Conservation (phyloP, 2,329 filamentous ascomycete species). For the Pyrenophora seminiperda region DNA sequence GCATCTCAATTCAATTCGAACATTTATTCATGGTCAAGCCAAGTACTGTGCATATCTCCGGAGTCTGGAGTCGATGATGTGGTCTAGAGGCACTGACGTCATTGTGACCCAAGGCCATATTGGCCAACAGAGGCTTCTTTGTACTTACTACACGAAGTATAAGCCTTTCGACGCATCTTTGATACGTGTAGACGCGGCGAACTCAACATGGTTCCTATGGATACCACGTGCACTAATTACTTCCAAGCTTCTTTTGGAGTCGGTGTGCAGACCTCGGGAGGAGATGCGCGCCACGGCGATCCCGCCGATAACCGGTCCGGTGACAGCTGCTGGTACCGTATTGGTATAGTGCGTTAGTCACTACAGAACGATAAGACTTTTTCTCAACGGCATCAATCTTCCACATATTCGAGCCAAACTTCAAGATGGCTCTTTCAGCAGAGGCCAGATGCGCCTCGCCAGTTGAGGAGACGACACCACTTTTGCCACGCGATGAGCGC, state of each 20-base stretch:
- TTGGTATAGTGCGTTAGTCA: constrained; percentile 3
- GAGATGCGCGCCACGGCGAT: background rate
- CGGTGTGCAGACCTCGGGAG: constrained; percentile 2
- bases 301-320: constrained; percentile 15
- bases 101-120: too few relatives aligned
- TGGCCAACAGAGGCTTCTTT: too few relatives aligned
- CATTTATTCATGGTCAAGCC: background rate
- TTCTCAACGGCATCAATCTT: constrained; percentile 2
- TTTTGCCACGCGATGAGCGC: constrained; percentile 18
- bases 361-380: background rate
- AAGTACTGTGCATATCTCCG: too few relatives aligned
- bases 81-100: too few relatives aligned
- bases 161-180: too few relatives aligned
- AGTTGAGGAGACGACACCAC: constrained; percentile 23
- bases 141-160: too few relatives aligned
- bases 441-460: background rate
- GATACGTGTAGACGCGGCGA: too few relatives aligned
- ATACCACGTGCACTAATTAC: background rate
- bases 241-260: background rate
- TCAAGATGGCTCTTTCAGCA: constrained; percentile 13
- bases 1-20: constrained; percentile 7
- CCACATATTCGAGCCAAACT: background rate
- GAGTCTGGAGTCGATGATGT: too few relatives aligned
- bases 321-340: constrained; percentile 1
- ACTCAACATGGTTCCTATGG: background rate